Percentiles rank a stretch among this genome's conserved stretches.
Conservation (phyloP, 495 filamentous ascomycete species). For the Neurospora sp. region DNA sequence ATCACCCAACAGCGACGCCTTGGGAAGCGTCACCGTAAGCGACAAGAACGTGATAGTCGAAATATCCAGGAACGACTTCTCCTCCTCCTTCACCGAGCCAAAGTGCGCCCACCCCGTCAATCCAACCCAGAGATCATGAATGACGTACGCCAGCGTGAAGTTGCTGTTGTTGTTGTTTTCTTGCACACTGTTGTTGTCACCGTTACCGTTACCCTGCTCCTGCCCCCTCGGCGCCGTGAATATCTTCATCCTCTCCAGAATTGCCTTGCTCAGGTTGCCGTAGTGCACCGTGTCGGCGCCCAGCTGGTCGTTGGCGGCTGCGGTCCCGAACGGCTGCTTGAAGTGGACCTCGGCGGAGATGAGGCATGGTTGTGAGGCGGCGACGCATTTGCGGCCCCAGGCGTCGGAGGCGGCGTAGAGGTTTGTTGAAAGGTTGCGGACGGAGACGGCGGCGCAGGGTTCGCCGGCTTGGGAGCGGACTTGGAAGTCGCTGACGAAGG, state of each 20-base stretch:
- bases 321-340: constrained; percentile 32
- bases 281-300: constrained; percentile 51
- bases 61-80: constrained; percentile 11
- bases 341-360: constrained; percentile 43
- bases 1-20: constrained; percentile 41
- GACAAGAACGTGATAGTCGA: constrained; percentile 24
- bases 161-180: constrained; percentile 8
- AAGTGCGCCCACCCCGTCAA: constrained; percentile 17
- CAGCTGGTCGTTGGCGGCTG: constrained; percentile 38
- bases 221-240: constrained; percentile 2
- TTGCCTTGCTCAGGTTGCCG: constrained; percentile 45
- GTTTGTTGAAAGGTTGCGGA: constrained; percentile 41
- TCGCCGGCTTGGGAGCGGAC: constrained; percentile 25
- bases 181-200: background rate
- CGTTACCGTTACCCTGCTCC: background rate
- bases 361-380: constrained; percentile 37
- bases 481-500: constrained; percentile 23
- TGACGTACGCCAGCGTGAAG: constrained; percentile 12
- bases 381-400: constrained; percentile 40
- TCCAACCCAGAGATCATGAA: constrained; percentile 22
- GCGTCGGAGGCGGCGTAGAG: constrained; percentile 40
- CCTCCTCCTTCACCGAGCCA: background rate
- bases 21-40: constrained; percentile 37
- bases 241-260: constrained; percentile 27
- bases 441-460: constrained; percentile 30